Percentiles rank a stretch among this genome's conserved stretches.
Evolutionary conservation across 192 early-diverging fungal genomes (phyloP).

Genomic region (Backusella morwellensis): DNA sequence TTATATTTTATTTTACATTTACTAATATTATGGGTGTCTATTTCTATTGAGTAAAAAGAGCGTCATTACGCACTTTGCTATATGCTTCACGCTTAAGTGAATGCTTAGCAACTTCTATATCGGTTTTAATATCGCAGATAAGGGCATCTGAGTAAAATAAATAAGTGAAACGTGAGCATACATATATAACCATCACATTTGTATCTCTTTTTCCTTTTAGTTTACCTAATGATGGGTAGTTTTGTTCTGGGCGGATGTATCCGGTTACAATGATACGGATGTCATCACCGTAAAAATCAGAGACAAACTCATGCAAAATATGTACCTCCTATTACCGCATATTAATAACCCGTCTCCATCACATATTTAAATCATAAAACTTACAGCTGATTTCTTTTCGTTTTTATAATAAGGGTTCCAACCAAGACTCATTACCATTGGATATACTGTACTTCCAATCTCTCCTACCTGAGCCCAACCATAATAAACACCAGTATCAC

Average conservation of each 20-base stretch:
- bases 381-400: constrained; percentile 86
- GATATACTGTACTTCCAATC: constrained; percentile 56
- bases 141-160: constrained; percentile 62
- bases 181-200: neutral
- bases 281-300: constrained; percentile 91
- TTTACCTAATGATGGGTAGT: constrained; percentile 84
- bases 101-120: constrained; percentile 77
- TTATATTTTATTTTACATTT: neutral
- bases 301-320: constrained; percentile 80
- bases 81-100: constrained; percentile 66
- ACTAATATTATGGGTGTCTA: neutral
- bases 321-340: constrained; percentile 78
- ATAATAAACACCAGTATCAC: constrained; percentile 90
- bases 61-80: constrained; percentile 38
- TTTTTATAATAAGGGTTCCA: constrained; percentile 99
- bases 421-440: constrained; percentile 99
- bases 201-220: neutral
- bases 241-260: constrained; percentile 86
- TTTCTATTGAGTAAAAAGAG: constrained; percentile 32
- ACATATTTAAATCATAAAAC: constrained; percentile 14
- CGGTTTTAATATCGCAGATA: constrained; percentile 88
- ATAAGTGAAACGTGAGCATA: neutral
- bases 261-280: constrained; percentile 86
- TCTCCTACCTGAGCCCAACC: constrained; percentile 85
- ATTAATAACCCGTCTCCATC: neutral